These are phyloP conservation scores for Cladophialophora carrionii DNA, from an alignment of 2,329 filamentous ascomycete genomes.

Conservation along the genomic window DNA sequence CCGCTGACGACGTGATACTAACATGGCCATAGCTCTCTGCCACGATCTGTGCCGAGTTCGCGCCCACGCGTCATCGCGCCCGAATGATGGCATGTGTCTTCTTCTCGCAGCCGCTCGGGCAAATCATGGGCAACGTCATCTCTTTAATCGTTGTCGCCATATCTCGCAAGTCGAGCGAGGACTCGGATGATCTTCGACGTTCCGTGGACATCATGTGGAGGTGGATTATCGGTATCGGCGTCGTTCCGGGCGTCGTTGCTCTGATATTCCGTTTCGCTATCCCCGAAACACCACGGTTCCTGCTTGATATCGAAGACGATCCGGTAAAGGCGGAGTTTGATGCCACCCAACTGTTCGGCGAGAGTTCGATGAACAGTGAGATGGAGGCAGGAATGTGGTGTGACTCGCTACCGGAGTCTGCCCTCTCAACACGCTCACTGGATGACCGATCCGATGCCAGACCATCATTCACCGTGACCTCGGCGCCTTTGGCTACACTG, in stretches of 20 bases:
- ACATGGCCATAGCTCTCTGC: constrained; percentile 54
- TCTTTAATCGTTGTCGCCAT: constrained; percentile 54
- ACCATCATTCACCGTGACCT: constrained; percentile 28
- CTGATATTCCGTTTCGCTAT: constrained; percentile 69
- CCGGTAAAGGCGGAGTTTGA: constrained; percentile 62
- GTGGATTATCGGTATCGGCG: constrained; percentile 68
- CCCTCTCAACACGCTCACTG: constrained; percentile 36
- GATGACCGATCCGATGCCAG: constrained; percentile 27
- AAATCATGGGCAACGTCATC: constrained; percentile 66
- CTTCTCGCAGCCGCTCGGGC: constrained; percentile 70
- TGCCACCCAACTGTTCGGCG: constrained; percentile 62
- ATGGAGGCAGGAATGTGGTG: constrained; percentile 30
- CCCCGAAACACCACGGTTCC: constrained; percentile 67
- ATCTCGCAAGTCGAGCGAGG: constrained; percentile 35
- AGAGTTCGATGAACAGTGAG: constrained; percentile 37
- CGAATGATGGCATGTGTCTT: constrained; percentile 71
- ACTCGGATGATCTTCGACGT: constrained; percentile 41
- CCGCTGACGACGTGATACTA: background rate
- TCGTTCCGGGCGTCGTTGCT: constrained; percentile 65
- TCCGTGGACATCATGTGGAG: constrained; percentile 67
- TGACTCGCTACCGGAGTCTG: constrained; percentile 38
- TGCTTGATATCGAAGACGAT: constrained; percentile 67
- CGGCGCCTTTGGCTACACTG: constrained; percentile 44
- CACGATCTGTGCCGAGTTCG: constrained; percentile 68
- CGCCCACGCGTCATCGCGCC: constrained; percentile 63